phyloP scores from a whole-genome alignment of 2,329 filamentous ascomycete genomes.

The Akanthomyces muscarius region DNA sequence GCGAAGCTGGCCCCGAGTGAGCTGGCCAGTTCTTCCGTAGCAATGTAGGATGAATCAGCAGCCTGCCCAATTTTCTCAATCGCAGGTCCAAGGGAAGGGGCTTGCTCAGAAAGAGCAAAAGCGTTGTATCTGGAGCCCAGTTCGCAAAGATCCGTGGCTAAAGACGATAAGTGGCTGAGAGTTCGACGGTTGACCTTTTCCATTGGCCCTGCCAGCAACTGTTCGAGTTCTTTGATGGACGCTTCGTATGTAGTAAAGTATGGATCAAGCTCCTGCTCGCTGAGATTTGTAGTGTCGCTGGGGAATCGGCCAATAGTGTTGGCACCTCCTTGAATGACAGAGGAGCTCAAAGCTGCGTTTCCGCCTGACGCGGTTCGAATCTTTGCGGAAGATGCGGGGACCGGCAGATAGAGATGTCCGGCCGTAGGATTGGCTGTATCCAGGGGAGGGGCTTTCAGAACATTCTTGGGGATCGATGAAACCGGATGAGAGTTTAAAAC shows the following conservation, averaged over 20 bases:
- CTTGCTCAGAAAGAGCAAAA: conserved; percentile 91
- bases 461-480: conserved; percentile 86
- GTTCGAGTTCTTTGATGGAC: conserved; percentile 86
- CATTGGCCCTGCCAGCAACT: conserved; percentile 84
- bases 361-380: conserved; percentile 57
- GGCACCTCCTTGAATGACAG: conserved; percentile 37
- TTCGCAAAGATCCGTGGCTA: conserved; percentile 86
- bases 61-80: conserved; percentile 95
- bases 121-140: conserved; percentile 95
- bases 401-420: conserved; percentile 81
- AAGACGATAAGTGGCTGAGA: conserved; percentile 74
- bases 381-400: conserved; percentile 82
- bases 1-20: conserved; percentile 91
- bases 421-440: conserved; percentile 88
- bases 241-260: conserved; percentile 94
- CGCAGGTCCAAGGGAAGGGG: conserved; percentile 79
- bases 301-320: conserved; percentile 79
- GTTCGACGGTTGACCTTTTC: conserved; percentile 94
- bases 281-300: conserved; percentile 68
- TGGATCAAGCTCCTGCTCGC: conserved; percentile 87
- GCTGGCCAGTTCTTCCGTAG: conserved; percentile 83
- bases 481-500: conserved; percentile 91
- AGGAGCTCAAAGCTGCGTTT: conserved; percentile 32
- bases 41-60: conserved; percentile 92
- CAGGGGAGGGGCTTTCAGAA: conserved; percentile 90